A percentile compares a stretch with the other conserved stretches of the same genome.
phyloP scores from a whole-genome alignment of 371 early-diverging fungal genomes.

The Actinomortierella wolfii region DNA sequence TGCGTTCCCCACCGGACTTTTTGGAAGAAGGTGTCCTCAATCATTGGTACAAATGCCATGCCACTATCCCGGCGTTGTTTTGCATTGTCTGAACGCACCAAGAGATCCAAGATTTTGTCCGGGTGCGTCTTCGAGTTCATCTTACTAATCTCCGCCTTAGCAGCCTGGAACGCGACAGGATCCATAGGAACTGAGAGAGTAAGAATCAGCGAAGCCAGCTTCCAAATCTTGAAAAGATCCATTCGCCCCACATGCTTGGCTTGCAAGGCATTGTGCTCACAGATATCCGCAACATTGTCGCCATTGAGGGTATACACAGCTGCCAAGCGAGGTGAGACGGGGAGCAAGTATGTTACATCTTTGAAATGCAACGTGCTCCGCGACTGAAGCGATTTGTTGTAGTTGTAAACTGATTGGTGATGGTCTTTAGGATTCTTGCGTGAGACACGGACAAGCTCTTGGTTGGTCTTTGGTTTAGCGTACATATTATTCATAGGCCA shows the following conservation, averaged over 20 bases:
- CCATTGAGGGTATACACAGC: conserved; percentile 46
- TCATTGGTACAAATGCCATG: conserved; percentile 42
- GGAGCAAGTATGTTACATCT: conserved; percentile 47
- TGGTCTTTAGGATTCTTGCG: conserved; percentile 32
- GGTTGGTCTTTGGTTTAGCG: conserved; percentile 27
- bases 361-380: conserved; percentile 31
- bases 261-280: conserved; percentile 43
- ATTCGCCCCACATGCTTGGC: conserved; percentile 39
- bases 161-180: conserved; percentile 38
- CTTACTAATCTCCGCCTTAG: conserved; percentile 35
- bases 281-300: conserved; percentile 40
- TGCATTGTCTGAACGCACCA: conserved; percentile 14
- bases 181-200: conserved; percentile 46
- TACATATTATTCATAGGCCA: conserved; percentile 35
- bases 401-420: conserved; percentile 12
- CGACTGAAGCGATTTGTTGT: conserved; percentile 25
- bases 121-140: conserved; percentile 34
- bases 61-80: conserved; percentile 47
- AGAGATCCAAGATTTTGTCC: conserved; percentile 35
- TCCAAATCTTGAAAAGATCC: conserved; percentile 47
- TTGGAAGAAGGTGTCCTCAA: conserved; percentile 44
- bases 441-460: conserved; percentile 31
- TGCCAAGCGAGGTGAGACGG: conserved; percentile 43
- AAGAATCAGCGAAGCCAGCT: conserved; percentile 35
- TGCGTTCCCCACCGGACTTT: conserved; percentile 73